A percentile compares a stretch with the other conserved stretches of the same genome.
Evolutionary conservation across 495 filamentous ascomycete genomes (phyloP).

Genomic region (Hyphodiscus hymeniophilus): DNA sequence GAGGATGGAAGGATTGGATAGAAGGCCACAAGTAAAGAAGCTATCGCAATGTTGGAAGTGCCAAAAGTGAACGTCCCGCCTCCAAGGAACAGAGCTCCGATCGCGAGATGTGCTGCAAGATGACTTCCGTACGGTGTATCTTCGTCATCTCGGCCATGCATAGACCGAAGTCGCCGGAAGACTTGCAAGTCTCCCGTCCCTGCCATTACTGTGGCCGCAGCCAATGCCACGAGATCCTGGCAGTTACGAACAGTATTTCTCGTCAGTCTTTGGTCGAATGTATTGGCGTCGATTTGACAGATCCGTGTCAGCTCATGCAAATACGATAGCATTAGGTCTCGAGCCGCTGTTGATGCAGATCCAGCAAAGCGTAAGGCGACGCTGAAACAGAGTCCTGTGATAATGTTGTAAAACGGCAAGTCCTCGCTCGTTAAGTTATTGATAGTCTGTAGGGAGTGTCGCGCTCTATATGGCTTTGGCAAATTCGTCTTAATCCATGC

Average conservation of each 20-base stretch:
- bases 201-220: slow-evolving; percentile 85
- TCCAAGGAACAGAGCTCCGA: slow-evolving; percentile 85
- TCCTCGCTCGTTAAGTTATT: slow-evolving; percentile 60
- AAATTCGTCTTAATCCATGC: slow-evolving; percentile 70
- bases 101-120: slow-evolving; percentile 83
- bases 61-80: slow-evolving; percentile 88
- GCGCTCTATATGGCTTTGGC: slow-evolving; percentile 54
- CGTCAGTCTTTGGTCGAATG: slow-evolving; percentile 75
- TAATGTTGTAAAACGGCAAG: slow-evolving; percentile 86
- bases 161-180: slow-evolving; percentile 79
- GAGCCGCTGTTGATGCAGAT: slow-evolving; percentile 60
- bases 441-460: slow-evolving; percentile 43
- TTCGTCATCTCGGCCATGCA: slow-evolving; percentile 79
- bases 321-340: slow-evolving; percentile 76
- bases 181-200: slow-evolving; percentile 84
- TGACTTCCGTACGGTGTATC: slow-evolving; percentile 91
- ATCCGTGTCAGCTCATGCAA: slow-evolving; percentile 82
- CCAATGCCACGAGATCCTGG: slow-evolving; percentile 74
- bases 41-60: slow-evolving; percentile 79
- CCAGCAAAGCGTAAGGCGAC: slow-evolving; percentile 82
- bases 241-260: slow-evolving; percentile 80
- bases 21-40: slow-evolving; percentile 81
- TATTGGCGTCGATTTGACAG: slow-evolving; percentile 53
- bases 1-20: slow-evolving; percentile 86
- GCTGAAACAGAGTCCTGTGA: slow-evolving; percentile 80